Conservation (phyloP, 2,329 filamentous ascomycete genomes). For the Talaromyces sp. region DNA sequence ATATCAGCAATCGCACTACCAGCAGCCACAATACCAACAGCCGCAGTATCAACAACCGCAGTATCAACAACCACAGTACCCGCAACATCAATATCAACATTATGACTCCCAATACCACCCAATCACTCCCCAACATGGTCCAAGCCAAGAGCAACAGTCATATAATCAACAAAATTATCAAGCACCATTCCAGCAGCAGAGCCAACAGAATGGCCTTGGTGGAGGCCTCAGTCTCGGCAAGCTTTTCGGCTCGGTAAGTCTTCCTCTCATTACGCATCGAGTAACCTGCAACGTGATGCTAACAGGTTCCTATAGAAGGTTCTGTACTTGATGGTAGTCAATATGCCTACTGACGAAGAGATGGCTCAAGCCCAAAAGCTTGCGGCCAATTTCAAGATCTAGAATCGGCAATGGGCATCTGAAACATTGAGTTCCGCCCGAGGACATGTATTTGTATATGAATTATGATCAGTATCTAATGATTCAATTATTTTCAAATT, state of each 20-base stretch:
- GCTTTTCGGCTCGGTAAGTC: not conserved
- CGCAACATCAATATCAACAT: no score
- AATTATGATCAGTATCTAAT: no score
- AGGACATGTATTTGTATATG: no score
- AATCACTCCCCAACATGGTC: no score
- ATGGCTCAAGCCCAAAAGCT: slow-evolving; percentile 1
- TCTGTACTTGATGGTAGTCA: slow-evolving; percentile 14
- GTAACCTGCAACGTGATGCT: not conserved
- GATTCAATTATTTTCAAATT: no score
- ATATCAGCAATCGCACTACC: not conserved
- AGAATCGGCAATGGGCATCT: not conserved
- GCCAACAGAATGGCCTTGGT: not conserved
- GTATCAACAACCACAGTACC: not conserved
- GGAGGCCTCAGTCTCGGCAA: not conserved
- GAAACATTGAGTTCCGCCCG: no score
- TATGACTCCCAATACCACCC: no score
- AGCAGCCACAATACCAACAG: not conserved
- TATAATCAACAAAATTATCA: no score
- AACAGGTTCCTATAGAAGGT: slow-evolving; percentile 3
- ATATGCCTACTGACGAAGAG: slow-evolving; percentile 12
- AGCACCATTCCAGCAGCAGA: no score
- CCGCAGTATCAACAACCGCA: not conserved
- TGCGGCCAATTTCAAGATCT: not conserved
- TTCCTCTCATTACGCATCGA: not conserved
- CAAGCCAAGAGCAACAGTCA: no score